Evolutionary conservation across 306 rosid genomes (phyloP), one percentile per base, ranked within the genome.

Genomic region (Gleditsia sinensis): DNA sequence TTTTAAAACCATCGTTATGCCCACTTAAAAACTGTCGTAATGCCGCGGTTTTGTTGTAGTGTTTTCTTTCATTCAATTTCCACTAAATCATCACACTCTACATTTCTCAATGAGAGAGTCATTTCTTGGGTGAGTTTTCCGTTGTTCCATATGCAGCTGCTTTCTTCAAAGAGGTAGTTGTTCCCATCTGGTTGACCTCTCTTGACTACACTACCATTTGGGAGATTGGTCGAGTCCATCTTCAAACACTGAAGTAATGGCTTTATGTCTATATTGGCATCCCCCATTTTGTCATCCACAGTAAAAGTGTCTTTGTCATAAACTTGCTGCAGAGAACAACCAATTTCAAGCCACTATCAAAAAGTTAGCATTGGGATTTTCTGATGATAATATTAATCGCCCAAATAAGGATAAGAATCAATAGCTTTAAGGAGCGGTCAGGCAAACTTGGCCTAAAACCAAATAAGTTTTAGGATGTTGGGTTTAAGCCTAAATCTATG

Each of bases 241-340:
- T 77, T 59, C 17, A 83, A 33, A 50, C 91, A 74, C 74, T 87
- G 69, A 20, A 79, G 11, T 61, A 85, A 94, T 14, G 97, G 96
- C 68, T 75, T 81, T 25, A 94, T 74, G 82, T 94, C 97, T 60
- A 94, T 76, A 6, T 74, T 88, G 9, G 97, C 95, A 13, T 90
- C 90, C 0, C 99, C 99, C 97, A 94, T 91, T 74, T 78, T 73
- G 77, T 94, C 99, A 61, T 94, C 97, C 37, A 27, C 65, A 0
- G 87, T 81, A 39, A 94, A 82, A 0, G 86, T 86, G 79, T 94
- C 99, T 40, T 82, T 81, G 84, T 94, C 97, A 53, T 37, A 94
- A 70, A 90, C 96, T 3, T 78, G 58, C 97, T 92, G 75, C 50
- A 80, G 0, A 78, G 28, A 23, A 12, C 21, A 36, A 20, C 60